Conservation (phyloP, 1,284 basidiomycete genomes). For the Flammula alnicola region DNA sequence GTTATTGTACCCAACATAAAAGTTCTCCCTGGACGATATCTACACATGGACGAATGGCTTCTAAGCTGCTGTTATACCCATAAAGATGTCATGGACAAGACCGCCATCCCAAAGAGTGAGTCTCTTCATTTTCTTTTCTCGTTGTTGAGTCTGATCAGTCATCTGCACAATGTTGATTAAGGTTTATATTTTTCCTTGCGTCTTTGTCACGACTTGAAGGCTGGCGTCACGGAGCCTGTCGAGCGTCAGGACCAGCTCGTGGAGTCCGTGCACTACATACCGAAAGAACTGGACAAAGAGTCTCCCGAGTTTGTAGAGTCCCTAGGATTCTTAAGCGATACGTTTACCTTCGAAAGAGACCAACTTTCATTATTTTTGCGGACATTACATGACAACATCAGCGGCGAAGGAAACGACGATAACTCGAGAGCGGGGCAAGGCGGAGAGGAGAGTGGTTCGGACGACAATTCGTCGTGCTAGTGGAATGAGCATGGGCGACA, state of each 20-base stretch:
- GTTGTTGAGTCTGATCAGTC: not conserved
- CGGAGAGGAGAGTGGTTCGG: conserved; percentile 40
- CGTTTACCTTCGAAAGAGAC: conserved; percentile 68
- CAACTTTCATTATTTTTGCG: conserved; percentile 70
- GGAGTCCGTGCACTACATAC: conserved; percentile 61
- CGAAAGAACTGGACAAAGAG: conserved; percentile 67
- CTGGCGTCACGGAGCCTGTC: conserved; percentile 29
- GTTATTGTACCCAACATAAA: conserved; percentile 57
- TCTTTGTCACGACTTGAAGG: conserved; percentile 43
- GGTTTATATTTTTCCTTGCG: conserved; percentile 66
- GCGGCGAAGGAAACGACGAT: conserved; percentile 38
- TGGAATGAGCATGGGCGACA: conserved; percentile 15
- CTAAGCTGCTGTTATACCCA: conserved; percentile 59
- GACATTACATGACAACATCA: conserved; percentile 56
- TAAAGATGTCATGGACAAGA: conserved; percentile 37
- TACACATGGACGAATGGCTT: conserved; percentile 47
- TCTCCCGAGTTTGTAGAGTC: conserved; percentile 52
- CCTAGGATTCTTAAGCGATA: conserved; percentile 61
- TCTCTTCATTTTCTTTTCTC: conserved; percentile 8
- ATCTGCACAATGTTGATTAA: conserved; percentile 30
- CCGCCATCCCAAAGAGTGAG: conserved; percentile 43
- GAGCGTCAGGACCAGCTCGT: conserved; percentile 44
- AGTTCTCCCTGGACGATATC: conserved; percentile 38
- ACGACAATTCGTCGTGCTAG: conserved; percentile 26
- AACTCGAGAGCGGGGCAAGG: too few species aligned